A percentile compares a stretch with the other conserved stretches of the same genome.
phyloP scores from a whole-genome alignment of 495 filamentous ascomycete genomes.

The Penicillium roqueforti region DNA sequence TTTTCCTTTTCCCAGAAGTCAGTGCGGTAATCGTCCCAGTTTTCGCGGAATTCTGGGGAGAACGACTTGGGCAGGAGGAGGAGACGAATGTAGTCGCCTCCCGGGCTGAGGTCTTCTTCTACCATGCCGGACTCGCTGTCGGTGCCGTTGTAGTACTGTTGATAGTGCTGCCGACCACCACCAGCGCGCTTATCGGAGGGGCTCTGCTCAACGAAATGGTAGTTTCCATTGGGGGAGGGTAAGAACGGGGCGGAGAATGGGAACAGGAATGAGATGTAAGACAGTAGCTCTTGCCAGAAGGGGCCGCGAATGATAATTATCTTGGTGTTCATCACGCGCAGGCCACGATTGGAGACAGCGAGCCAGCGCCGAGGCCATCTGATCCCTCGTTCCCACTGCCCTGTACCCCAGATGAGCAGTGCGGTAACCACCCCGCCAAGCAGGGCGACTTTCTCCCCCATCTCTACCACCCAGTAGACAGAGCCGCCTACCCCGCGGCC shows the following conservation, averaged over 20 bases:
- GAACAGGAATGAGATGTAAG: constrained; percentile 67
- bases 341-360: constrained; percentile 77
- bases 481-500: constrained; percentile 84
- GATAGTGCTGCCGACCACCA: constrained; percentile 36
- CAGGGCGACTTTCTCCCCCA: constrained; percentile 79
- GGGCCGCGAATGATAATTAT: constrained; percentile 80
- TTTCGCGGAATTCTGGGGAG: constrained; percentile 89
- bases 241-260: constrained; percentile 67
- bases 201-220: constrained; percentile 58
- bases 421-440: constrained; percentile 80
- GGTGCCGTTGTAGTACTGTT: constrained; percentile 35
- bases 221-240: constrained; percentile 57
- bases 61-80: constrained; percentile 92
- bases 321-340: constrained; percentile 91
- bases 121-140: constrained; percentile 55
- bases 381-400: constrained; percentile 91
- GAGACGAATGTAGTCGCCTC: constrained; percentile 87
- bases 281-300: constrained; percentile 73
- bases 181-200: constrained; percentile 41
- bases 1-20: constrained; percentile 99
- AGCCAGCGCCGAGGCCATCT: constrained; percentile 94
- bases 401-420: constrained; percentile 84
- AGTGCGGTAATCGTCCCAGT: constrained; percentile 88
- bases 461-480: constrained; percentile 93
- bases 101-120: constrained; percentile 80